A percentile compares a stretch with the other conserved stretches of the same genome.
Evolutionary conservation across 2,329 filamentous ascomycete species (phyloP).

Genomic region (Cercospora nicotianae): DNA sequence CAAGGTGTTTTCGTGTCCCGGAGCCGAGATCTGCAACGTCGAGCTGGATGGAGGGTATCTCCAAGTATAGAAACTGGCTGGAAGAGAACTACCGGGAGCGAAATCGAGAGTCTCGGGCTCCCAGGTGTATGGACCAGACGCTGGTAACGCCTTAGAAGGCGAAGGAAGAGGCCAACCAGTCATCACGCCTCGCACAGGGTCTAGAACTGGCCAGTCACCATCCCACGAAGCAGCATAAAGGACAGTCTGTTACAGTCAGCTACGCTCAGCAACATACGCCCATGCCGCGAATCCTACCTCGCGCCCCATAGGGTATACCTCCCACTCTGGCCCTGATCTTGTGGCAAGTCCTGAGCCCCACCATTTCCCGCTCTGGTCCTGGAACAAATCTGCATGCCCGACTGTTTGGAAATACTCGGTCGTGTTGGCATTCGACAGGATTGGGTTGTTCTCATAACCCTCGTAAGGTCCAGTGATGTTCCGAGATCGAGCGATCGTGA

Average conservation of each 20-base stretch:
- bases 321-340: conserved; percentile 46
- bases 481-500: conserved; percentile 42
- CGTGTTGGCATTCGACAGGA: conserved; percentile 32
- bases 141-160: conserved; percentile 39
- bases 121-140: conserved; percentile 46
- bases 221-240: conserved; percentile 53
- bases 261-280: neutral
- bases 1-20: conserved; percentile 46
- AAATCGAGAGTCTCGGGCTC: conserved; percentile 53
- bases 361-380: conserved; percentile 54
- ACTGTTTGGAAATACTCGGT: conserved; percentile 50
- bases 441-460: conserved; percentile 30
- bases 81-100: conserved; percentile 46
- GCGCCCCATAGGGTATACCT: conserved; percentile 55
- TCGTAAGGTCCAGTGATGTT: conserved; percentile 40
- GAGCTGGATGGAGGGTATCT: conserved; percentile 49
- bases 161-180: conserved; percentile 45
- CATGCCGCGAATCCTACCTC: conserved; percentile 37
- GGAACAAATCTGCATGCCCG: conserved; percentile 59
- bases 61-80: conserved; percentile 59
- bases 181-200: conserved; percentile 49
- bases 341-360: conserved; percentile 54
- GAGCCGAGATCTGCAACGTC: conserved; percentile 49
- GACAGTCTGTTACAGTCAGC: conserved; percentile 39
- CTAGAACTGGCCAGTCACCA: conserved; percentile 43